Evolutionary conservation across 2,329 filamentous ascomycete genomes (phyloP).

Genomic region (Aspergillus jensenii): DNA sequence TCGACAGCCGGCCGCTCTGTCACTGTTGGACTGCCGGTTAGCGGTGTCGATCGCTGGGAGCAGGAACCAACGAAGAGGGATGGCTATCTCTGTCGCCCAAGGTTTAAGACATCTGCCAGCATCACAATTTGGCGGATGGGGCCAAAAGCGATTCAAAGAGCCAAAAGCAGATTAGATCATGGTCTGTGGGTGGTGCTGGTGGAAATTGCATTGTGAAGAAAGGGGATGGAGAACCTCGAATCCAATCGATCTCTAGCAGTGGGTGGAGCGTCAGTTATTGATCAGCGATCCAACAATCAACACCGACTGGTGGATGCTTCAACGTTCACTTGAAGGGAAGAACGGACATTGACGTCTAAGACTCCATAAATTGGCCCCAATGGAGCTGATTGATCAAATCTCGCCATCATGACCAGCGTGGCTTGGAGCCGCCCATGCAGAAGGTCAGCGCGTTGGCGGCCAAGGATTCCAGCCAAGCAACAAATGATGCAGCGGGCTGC

Average conservation of each 20-base stretch:
- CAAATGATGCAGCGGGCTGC: conserved; percentile 2
- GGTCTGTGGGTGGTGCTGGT: background rate
- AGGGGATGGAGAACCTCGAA: background rate
- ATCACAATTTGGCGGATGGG: background rate
- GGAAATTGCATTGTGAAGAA: background rate
- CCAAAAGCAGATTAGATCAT: background rate
- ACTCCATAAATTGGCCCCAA: background rate
- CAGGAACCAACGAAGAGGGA: background rate
- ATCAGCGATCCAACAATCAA: too few species aligned
- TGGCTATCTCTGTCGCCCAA: background rate
- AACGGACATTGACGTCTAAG: background rate
- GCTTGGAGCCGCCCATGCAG: background rate
- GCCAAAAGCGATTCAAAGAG: background rate
- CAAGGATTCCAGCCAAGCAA: background rate
- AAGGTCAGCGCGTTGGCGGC: background rate
- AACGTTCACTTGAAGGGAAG: too few species aligned
- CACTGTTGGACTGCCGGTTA: background rate
- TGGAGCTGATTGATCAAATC: background rate
- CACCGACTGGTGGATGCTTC: too few species aligned
- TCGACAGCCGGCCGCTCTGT: background rate
- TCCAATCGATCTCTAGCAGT: background rate
- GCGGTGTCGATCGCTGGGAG: background rate
- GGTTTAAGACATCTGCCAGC: background rate
- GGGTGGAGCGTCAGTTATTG: background rate
- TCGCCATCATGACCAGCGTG: background rate